A percentile compares a stretch with the other conserved stretches of the same genome.
These are phyloP conservation scores for Abrus pulchellus DNA, from an alignment of 306 rosid genomes.

Conservation along the genomic window DNA sequence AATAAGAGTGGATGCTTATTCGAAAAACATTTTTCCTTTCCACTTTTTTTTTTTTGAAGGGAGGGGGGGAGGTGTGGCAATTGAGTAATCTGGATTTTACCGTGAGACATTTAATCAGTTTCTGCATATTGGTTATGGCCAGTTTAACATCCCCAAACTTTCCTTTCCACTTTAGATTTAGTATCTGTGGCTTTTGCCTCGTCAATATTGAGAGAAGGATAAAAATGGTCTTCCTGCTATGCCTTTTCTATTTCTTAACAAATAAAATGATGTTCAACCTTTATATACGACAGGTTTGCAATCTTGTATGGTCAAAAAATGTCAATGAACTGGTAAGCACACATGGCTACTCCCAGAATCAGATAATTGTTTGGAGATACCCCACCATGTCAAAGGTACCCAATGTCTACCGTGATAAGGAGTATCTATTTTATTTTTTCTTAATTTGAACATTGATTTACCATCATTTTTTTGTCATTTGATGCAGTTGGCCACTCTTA, in stretches of 20 bases:
- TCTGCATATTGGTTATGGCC: constrained; percentile 1
- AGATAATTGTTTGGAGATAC: constrained; percentile 98
- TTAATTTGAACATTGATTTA: constrained; percentile 5
- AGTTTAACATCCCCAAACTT: neutral
- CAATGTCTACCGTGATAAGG: constrained; percentile 20
- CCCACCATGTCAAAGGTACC: constrained; percentile 97
- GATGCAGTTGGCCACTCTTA: constrained; percentile 89
- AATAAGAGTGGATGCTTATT: neutral
- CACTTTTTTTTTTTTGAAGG: neutral
- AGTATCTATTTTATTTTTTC: constrained; percentile 18
- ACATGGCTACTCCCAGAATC: constrained; percentile 98
- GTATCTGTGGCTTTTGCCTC: constrained; percentile 37
- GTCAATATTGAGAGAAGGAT: constrained; percentile 31
- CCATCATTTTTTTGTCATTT: constrained; percentile 39
- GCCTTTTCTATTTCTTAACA: constrained; percentile 5
- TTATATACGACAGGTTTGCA: constrained; percentile 81
- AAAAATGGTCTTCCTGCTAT: neutral
- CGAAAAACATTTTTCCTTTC: neutral
- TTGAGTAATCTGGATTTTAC: neutral
- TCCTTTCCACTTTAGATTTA: neutral
- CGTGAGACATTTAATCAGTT: neutral
- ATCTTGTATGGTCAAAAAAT: constrained; percentile 98
- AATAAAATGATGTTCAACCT: constrained; percentile 39
- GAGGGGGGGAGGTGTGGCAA: too few relatives aligned
- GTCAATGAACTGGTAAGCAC: constrained; percentile 99